Percentiles rank a stretch among this genome's conserved stretches.
Evolutionary conservation across 2,329 filamentous ascomycete genomes (phyloP).

Genomic region (Apiospora saccharicola): DNA sequence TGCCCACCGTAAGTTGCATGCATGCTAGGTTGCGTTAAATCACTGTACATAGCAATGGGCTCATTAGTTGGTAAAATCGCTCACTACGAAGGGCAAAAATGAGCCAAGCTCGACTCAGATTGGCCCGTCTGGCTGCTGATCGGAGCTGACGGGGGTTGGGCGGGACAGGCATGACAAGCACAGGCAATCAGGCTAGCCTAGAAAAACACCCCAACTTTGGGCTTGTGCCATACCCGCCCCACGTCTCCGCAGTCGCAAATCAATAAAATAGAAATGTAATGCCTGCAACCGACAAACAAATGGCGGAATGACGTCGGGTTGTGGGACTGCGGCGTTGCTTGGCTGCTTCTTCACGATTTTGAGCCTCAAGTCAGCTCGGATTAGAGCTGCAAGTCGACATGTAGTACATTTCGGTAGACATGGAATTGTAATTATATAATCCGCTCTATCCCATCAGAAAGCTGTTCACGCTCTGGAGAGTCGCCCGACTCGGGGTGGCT

Average conservation of each 20-base stretch:
- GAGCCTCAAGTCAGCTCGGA: neutral
- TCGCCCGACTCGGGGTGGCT: conserved; percentile 84
- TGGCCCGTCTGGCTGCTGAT: conserved; percentile 9
- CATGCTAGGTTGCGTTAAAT: neutral
- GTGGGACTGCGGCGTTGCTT: neutral
- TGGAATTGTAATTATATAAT: too few species aligned
- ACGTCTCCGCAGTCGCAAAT: conserved; percentile 5
- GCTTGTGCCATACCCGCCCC: neutral
- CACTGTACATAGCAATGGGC: conserved; percentile 20
- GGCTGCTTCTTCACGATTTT: neutral
- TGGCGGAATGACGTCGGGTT: neutral
- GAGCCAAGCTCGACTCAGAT: conserved; percentile 8
- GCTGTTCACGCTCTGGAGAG: conserved; percentile 89
- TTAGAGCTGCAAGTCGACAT: neutral
- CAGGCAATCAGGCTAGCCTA: neutral
- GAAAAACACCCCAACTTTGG: neutral
- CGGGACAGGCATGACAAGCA: neutral
- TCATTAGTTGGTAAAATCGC: conserved; percentile 2
- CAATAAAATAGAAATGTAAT: neutral
- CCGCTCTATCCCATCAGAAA: conserved; percentile 72
- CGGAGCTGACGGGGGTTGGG: neutral
- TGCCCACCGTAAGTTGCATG: conserved; percentile 6
- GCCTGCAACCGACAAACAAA: neutral
- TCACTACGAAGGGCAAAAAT: neutral
- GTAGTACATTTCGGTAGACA: neutral